Evolutionary conservation across 2,329 filamentous ascomycete species (phyloP).

Genomic region (Penicillium expansum): DNA sequence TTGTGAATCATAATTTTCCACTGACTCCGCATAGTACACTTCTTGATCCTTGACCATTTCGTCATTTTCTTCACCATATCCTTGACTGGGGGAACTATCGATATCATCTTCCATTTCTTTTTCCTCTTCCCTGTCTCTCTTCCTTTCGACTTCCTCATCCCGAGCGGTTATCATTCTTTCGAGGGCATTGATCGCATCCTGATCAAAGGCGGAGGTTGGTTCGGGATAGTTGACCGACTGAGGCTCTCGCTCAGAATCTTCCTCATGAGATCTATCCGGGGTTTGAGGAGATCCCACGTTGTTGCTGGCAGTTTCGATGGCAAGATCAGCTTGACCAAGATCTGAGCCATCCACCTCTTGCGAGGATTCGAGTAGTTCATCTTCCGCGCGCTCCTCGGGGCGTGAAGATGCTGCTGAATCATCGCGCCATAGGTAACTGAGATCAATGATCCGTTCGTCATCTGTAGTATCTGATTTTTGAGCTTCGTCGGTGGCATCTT

Average conservation of each 20-base stretch:
- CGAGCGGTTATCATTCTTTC: not conserved
- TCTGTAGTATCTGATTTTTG: not conserved
- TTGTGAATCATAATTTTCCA: constrained; percentile 5
- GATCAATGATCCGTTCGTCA: not conserved
- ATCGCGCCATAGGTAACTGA: not conserved
- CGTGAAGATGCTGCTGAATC: not conserved
- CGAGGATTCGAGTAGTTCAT: not conserved
- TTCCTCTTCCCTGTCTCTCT: not conserved
- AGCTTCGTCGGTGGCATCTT: not conserved
- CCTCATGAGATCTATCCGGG: not conserved
- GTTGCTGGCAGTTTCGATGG: not conserved
- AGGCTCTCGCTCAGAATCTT: constrained; percentile 29
- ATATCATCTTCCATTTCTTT: constrained; percentile 3
- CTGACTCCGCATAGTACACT: constrained; percentile 1
- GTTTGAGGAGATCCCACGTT: not conserved
- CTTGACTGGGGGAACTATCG: not conserved
- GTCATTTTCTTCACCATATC: constrained; percentile 9
- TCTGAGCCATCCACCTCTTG: not conserved
- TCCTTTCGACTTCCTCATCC: constrained; percentile 4
- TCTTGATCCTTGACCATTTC: constrained; percentile 14
- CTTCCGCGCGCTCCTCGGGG: not conserved
- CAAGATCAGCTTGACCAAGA: not conserved
- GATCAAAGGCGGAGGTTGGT: not conserved
- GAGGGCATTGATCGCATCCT: constrained; percentile 5
- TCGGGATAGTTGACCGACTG: not conserved